phyloP scores from a whole-genome alignment of 768 basidiomycete genomes.

The Podaxis sp. region DNA sequence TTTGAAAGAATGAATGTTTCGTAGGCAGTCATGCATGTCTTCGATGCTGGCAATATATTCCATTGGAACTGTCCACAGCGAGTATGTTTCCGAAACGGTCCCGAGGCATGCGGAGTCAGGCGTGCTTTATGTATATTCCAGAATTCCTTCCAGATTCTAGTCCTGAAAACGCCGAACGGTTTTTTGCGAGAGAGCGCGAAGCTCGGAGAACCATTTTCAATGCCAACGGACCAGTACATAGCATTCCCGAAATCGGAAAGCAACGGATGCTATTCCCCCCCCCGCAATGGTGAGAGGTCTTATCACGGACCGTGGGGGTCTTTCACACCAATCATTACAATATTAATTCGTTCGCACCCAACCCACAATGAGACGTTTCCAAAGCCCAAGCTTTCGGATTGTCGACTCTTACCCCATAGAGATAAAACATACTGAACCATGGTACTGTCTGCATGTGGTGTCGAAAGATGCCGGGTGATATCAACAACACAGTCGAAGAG shows the following conservation, averaged over 20 bases:
- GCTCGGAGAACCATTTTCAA: not conserved
- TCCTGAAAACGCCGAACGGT: not conserved
- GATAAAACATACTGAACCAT: not conserved
- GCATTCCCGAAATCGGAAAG: not conserved
- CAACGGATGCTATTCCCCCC: not conserved
- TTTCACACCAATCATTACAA: not conserved
- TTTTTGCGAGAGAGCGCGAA: not conserved
- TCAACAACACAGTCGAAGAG: not conserved
- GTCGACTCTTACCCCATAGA: not conserved
- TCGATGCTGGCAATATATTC: not conserved
- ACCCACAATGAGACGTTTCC: not conserved
- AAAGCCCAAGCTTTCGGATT: not conserved
- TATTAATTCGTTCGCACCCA: not conserved
- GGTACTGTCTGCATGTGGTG: not conserved
- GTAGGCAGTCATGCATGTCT: not conserved
- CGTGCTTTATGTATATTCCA: not conserved
- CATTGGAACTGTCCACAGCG: not conserved
- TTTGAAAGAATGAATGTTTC: not conserved
- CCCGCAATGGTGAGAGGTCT: too few species aligned
- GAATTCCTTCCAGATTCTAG: not conserved
- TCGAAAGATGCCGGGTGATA: not conserved
- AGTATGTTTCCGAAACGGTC: not conserved
- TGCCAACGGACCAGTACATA: not conserved
- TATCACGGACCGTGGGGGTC: not conserved
- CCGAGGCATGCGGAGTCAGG: not conserved